Evolutionary conservation across 176 grass and related monocot species (phyloP).

Genomic region (Microstegium vimineum): DNA sequence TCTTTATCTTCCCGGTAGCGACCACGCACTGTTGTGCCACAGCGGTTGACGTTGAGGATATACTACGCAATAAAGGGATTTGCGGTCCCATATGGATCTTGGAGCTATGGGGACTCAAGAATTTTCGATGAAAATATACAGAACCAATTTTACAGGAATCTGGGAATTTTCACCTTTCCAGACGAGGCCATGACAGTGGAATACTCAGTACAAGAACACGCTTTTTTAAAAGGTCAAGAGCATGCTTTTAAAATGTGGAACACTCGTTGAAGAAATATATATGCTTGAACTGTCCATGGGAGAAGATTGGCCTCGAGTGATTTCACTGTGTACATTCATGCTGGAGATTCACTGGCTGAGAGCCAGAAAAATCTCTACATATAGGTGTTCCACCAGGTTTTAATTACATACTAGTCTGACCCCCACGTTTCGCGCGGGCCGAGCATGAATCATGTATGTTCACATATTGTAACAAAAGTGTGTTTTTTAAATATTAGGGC

Average conservation of each 20-base stretch:
- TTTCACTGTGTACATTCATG: background rate
- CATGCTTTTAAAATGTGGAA: background rate
- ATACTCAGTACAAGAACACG: background rate
- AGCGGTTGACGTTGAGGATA: background rate
- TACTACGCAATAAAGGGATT: background rate
- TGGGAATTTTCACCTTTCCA: background rate
- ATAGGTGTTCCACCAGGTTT: background rate
- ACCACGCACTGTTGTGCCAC: background rate
- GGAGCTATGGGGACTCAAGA: background rate
- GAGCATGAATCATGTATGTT: too few relatives aligned
- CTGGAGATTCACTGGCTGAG: background rate
- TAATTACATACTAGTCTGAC: conserved; percentile 25
- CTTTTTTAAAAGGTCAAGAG: background rate
- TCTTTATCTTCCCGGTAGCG: background rate
- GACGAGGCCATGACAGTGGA: background rate
- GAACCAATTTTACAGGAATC: background rate
- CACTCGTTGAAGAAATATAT: too few relatives aligned
- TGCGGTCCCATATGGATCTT: background rate
- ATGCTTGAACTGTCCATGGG: too few relatives aligned
- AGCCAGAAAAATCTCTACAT: conserved; percentile 22
- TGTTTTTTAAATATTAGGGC: too few relatives aligned
- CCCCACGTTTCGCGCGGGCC: too few relatives aligned
- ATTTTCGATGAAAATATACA: background rate
- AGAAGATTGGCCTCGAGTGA: background rate
- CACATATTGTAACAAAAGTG: too few relatives aligned